phyloP scores from a whole-genome alignment of 2,329 filamentous ascomycete species.

The Clarireedia hainanense region DNA sequence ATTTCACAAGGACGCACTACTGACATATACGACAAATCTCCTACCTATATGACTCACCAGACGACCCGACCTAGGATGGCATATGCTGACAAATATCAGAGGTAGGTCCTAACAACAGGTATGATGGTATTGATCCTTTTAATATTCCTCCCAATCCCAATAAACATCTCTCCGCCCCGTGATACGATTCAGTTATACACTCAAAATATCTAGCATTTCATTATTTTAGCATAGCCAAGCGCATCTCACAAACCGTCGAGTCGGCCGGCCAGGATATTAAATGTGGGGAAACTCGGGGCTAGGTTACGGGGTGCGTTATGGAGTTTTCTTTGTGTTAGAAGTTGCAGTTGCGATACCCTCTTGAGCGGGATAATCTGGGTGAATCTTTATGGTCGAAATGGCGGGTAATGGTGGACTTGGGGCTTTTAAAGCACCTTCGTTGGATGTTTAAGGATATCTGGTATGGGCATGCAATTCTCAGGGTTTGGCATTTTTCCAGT shows the following conservation, averaged over 20 bases:
- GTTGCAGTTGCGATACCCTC: conserved; percentile 5
- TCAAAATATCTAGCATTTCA: conserved; percentile 14
- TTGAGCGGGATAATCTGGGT: neutral
- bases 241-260: conserved; percentile 12
- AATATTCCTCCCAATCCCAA: conserved; percentile 3
- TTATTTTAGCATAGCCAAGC: conserved; percentile 16
- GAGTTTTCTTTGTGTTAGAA: conserved; percentile 4
- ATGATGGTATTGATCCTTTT: conserved; percentile 15
- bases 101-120: conserved; percentile 25
- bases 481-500: too few species aligned
- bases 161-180: conserved; percentile 11
- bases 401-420: neutral
- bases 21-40: neutral
- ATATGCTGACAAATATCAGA: neutral
- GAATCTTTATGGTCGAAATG: neutral
- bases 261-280: neutral
- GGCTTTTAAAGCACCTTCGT: neutral
- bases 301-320: neutral
- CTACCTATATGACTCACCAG: neutral
- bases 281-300: neutral
- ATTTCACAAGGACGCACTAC: too few species aligned
- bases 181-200: conserved; percentile 14
- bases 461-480: too few species aligned
- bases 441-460: too few species aligned
- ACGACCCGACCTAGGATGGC: neutral